Evolutionary conservation across 371 early-diverging fungal species (phyloP), one percentile per base, ranked within the genome.

Genomic region (Mortierella polycephala): DNA sequence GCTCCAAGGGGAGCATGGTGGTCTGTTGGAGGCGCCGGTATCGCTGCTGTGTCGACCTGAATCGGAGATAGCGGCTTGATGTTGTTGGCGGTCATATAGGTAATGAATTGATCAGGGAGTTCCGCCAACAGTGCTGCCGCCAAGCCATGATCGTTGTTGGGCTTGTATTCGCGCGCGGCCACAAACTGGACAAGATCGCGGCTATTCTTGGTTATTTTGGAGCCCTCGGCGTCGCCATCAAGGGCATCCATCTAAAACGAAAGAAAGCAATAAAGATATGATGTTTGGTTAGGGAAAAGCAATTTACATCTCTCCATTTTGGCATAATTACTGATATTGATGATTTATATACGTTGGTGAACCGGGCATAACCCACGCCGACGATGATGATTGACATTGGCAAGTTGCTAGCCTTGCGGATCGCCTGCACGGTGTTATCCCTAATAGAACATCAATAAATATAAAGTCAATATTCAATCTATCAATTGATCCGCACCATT

Each of bases 171-270:
- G 8, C 79, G 64, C 12, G 83, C 74, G 11, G 86, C 81, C 30
- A 87, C 88, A 71, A 87, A 87, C 73, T 87, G 87, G 40, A 85
- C 85, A 52, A 84, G 84, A 67, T 87, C 88, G 50, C 87, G 83
- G 30, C 62, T 55, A 58, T 68, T 73, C 18, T 49, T 71, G 52
- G 18, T 46, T 21, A 30, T 30, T 13, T n/a, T 54, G 37, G 41
- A 16, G 10, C 7, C 49, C 40, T 61, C 76, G 21, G 79, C 81
- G 47, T 85, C 87, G 6, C 75, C 85, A 68, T 87, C 87, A 39
- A 87, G 67, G 9, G 57, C 20, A 21, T 81, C 50, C 87, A 87
- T 87, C 60, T 67, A 62, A 56, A 67, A 62, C 1, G 41, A 51
- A 39, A 53, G 13, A 42, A 42, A 57, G 14, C 18, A 47, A 67